Base-by-base conservation (phyloP, 495 filamentous ascomycete genomes). In the Neurospora sp. region DNA sequence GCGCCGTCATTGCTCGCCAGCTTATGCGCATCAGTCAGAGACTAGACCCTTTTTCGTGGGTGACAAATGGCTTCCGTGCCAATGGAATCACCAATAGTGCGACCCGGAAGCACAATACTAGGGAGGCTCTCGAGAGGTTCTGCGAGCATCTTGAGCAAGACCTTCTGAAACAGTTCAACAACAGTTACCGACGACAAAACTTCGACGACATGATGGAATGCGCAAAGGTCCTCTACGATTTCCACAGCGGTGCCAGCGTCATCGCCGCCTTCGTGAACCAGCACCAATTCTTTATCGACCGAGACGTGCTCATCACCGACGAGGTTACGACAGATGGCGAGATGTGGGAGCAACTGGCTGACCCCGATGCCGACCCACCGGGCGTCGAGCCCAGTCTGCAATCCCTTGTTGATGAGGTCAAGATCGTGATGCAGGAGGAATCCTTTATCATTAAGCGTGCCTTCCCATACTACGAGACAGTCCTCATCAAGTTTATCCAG, bases 261-360 rank as follows among this genome's bases (percentile, higher is more conserved):
- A 94, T 98, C 77, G 94, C 91, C 39, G 85, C 94, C 68, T 99
- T 97, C 78, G 95, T 99, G 75, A 99, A 99, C 81, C 96, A 99
- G 81, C 96, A 98, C 83, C 91, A 97, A 78, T 98, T 98, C 82
- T 99, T 99, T 83, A 98, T 99, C 76, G 94, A 98, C 75, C 86
- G 93, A 17, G 93, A 91, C 78, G 92, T 96, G 76, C 83, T 97
- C 73, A 90, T 97, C 20, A 94, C 93, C 0, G 96, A 98, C 74
- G 95, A 99, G 79, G 90, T 98, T 20, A 91, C 84, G 4, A 83
- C 89, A 5, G 94, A 97, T 77, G 87, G 88, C 31, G 94, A 97
- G 75, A 90, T 88, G 20, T 93, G 94, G 93, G 94, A 98, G 72
- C 91, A 89, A 75, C 84, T 98, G 42, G 94, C 96, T 70, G 96